Conservation (phyloP, 768 basidiomycete genomes). For the Udeniomyces megalosporus region DNA sequence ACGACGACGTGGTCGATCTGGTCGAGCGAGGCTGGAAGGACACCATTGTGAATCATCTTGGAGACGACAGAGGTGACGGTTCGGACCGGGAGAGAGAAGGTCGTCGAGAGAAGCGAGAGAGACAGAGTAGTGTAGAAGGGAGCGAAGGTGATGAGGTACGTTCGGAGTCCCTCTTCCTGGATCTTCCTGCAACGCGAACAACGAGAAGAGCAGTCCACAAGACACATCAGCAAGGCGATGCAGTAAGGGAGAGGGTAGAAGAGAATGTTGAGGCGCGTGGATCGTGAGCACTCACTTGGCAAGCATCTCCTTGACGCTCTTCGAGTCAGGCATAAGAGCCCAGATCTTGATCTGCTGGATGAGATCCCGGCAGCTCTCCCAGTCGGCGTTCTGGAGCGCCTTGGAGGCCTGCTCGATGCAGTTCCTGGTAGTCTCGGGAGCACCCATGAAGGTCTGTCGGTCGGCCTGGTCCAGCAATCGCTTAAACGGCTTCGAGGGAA, state of each 20-base stretch:
- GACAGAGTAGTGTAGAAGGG: constrained; percentile 85
- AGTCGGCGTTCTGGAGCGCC: constrained; percentile 87
- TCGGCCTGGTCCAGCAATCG: constrained; percentile 90
- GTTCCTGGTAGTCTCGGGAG: constrained; percentile 94
- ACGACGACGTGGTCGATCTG: constrained; percentile 77
- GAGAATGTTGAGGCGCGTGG: neutral
- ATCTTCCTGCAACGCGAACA: constrained; percentile 51
- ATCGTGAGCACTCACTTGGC: constrained; percentile 43
- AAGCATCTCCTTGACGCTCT: constrained; percentile 82
- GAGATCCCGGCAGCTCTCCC: constrained; percentile 87
- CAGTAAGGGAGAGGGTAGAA: neutral
- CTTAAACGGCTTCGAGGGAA: constrained; percentile 91
- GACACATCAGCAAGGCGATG: no score
- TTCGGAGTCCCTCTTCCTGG: constrained; percentile 91
- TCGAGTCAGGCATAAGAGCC: constrained; percentile 83
- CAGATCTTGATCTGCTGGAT: constrained; percentile 95
- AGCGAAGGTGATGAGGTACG: constrained; percentile 95
- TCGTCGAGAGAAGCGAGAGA: constrained; percentile 65
- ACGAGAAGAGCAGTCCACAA: neutral
- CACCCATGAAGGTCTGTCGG: constrained; percentile 91
- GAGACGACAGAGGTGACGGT: constrained; percentile 81
- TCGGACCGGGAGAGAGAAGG: constrained; percentile 66
- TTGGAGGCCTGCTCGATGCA: constrained; percentile 99
- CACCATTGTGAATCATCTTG: constrained; percentile 98
- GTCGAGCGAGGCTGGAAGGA: constrained; percentile 75